phyloP scores from a whole-genome alignment of 768 basidiomycete species.

The Rhodotorula sphaerocarpa region DNA sequence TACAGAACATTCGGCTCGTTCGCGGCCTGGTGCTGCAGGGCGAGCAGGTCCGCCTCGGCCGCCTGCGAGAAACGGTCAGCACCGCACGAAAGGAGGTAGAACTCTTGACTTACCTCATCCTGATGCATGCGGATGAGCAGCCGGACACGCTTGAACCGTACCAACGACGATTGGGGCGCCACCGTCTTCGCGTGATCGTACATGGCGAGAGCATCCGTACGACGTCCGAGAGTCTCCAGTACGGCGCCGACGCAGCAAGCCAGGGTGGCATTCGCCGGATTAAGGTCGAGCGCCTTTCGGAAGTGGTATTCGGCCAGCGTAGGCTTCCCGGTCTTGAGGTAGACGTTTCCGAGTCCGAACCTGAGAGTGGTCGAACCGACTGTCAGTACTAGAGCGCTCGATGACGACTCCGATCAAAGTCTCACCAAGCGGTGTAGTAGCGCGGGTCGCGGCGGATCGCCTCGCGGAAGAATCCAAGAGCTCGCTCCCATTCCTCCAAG shows the following conservation, averaged over 20 bases:
- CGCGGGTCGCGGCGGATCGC: constrained; percentile 78
- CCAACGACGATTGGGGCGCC: constrained; percentile 81
- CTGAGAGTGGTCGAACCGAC: constrained; percentile 47
- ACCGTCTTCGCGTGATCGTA: constrained; percentile 73
- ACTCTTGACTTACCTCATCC: constrained; percentile 59
- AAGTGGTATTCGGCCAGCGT: constrained; percentile 94
- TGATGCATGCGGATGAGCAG: constrained; percentile 75
- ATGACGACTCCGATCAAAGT: too few species aligned
- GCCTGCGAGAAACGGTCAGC: constrained; percentile 48
- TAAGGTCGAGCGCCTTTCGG: constrained; percentile 80
- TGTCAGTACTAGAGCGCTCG: not conserved
- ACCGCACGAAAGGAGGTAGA: not conserved
- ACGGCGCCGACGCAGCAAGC: constrained; percentile 94
- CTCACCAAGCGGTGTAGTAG: constrained; percentile 63
- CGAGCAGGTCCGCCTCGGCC: constrained; percentile 72
- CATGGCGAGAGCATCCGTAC: constrained; percentile 62
- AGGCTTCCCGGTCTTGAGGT: constrained; percentile 85
- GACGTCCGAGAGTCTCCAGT: constrained; percentile 74
- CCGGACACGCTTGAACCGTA: constrained; percentile 87
- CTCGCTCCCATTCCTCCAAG: constrained; percentile 88
- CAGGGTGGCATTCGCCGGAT: constrained; percentile 89
- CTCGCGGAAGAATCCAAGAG: constrained; percentile 80
- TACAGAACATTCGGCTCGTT: constrained; percentile 96
- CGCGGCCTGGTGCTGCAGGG: constrained; percentile 70
- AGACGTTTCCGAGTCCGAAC: constrained; percentile 98